A percentile compares a stretch with the other conserved stretches of the same genome.
These are phyloP conservation scores for Plasmodium gallinaceum DNA, from an alignment of 169 alveolate species.

Conservation along the genomic window DNA sequence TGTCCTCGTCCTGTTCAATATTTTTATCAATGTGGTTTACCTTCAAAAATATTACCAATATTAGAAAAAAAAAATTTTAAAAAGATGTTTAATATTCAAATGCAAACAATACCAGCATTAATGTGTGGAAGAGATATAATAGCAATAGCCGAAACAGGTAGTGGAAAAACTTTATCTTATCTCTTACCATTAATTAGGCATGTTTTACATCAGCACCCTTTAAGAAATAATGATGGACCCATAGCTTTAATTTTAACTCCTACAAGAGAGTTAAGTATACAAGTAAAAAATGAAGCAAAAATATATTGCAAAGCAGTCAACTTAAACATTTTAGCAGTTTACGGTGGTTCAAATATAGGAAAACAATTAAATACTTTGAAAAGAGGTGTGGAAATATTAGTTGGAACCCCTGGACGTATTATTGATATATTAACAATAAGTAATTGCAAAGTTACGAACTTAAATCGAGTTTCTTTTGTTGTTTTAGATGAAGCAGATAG, in stretches of 20 bases:
- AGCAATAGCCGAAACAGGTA: conserved; percentile 99
- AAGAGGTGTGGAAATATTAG: conserved; percentile 96
- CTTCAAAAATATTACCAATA: conserved; percentile 91
- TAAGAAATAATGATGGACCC: conserved; percentile 94
- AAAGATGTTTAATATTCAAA: conserved; percentile 97
- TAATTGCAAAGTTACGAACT: conserved; percentile 94
- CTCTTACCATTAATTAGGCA: conserved; percentile 97
- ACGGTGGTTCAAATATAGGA: conserved; percentile 96
- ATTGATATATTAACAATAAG: conserved; percentile 94
- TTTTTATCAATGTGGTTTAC: conserved; percentile 98
- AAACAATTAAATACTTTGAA: conserved; percentile 92
- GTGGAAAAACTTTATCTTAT: conserved; percentile 98
- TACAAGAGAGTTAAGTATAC: conserved; percentile 95
- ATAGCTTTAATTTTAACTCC: conserved; percentile 93
- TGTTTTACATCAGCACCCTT: conserved; percentile 90
- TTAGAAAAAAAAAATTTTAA: conserved; percentile 92
- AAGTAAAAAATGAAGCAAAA: conserved; percentile 91
- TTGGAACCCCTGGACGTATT: conserved; percentile 98
- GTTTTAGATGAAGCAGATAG: conserved; percentile 99
- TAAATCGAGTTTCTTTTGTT: conserved; percentile 94
- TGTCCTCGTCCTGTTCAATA: conserved; percentile 95
- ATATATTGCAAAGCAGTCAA: conserved; percentile 88
- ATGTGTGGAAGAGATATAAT: conserved; percentile 97
- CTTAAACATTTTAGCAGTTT: conserved; percentile 89
- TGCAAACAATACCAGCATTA: conserved; percentile 96